Percentiles rank a stretch among this genome's conserved stretches.
These are phyloP conservation scores for Globisporangium viniferum DNA, from an alignment of 352 stramenopile species.

Conservation along the genomic window DNA sequence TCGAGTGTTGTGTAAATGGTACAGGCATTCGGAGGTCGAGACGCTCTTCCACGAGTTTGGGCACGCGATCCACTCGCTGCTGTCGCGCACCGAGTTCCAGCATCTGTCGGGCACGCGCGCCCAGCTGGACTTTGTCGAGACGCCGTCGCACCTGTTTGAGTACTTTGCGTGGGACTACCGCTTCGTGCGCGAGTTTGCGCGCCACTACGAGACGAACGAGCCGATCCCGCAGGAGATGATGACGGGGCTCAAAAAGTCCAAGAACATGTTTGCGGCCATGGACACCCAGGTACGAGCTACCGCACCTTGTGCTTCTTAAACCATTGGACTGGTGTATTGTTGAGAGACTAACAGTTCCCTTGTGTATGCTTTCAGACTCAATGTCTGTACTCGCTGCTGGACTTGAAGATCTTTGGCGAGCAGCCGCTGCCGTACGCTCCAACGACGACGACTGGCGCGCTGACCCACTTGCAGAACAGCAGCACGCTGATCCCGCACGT, in stretches of 20 bases:
- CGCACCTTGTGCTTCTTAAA: background rate
- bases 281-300: slow-evolving; percentile 37
- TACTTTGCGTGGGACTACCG: slow-evolving; percentile 94
- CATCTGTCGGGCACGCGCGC: slow-evolving; percentile 95
- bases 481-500: slow-evolving; percentile 76
- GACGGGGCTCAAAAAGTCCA: slow-evolving; percentile 61
- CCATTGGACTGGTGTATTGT: too few species aligned
- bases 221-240: slow-evolving; percentile 80
- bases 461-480: slow-evolving; percentile 67
- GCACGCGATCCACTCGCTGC: slow-evolving; percentile 95
- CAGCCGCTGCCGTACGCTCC: slow-evolving; percentile 40
- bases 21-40: slow-evolving; percentile 93
- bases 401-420: slow-evolving; percentile 68
- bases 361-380: slow-evolving; percentile 39
- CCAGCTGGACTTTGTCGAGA: slow-evolving; percentile 94
- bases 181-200: slow-evolving; percentile 81
- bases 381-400: slow-evolving; percentile 80
- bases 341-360: too few species aligned
- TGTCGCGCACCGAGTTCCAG: slow-evolving; percentile 96
- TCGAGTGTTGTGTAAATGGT: background rate
- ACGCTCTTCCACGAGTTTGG: slow-evolving; percentile 99
- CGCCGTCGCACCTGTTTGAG: slow-evolving; percentile 97
- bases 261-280: slow-evolving; percentile 89
- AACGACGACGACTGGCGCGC: slow-evolving; percentile 47
- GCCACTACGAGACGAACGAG: slow-evolving; percentile 78